phyloP scores from a whole-genome alignment of 139 green algal genomes.

The Tetradesmus lagerheimii region DNA sequence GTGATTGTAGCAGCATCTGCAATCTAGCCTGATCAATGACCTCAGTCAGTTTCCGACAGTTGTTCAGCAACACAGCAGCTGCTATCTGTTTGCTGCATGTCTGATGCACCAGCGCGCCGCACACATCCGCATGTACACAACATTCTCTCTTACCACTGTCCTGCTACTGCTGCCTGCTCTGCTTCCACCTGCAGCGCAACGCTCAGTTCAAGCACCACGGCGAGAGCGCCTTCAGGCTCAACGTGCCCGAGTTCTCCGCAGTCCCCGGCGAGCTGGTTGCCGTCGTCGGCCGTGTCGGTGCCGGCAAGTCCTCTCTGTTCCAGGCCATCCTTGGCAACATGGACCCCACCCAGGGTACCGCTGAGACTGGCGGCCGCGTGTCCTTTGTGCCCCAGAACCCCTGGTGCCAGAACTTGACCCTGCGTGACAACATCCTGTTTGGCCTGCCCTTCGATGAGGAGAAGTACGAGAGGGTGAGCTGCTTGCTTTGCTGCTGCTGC shows the following conservation, averaged over 20 bases:
- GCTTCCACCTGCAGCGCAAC: conserved; percentile 13
- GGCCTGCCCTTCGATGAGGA: conserved; percentile 62
- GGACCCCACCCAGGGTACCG: conserved; percentile 42
- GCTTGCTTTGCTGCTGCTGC: background rate
- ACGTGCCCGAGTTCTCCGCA: conserved; percentile 58
- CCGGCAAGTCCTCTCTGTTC: conserved; percentile 57
- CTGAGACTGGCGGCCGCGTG: conserved; percentile 52
- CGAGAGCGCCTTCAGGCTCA: conserved; percentile 56
- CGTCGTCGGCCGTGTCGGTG: conserved; percentile 69
- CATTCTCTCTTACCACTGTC: background rate
- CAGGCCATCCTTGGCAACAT: conserved; percentile 73
- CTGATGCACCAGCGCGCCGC: too few relatives aligned
- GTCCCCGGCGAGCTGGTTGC: conserved; percentile 66
- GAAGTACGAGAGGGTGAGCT: conserved; percentile 51
- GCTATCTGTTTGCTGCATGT: too few relatives aligned
- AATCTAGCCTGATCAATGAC: too few relatives aligned
- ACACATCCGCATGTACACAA: too few relatives aligned
- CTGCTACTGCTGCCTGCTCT: background rate
- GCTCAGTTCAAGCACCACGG: conserved; percentile 60
- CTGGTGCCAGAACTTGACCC: conserved; percentile 82
- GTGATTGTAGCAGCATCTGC: too few relatives aligned
- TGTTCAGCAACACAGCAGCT: too few relatives aligned
- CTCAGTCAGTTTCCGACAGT: too few relatives aligned
- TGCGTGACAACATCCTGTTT: conserved; percentile 79
- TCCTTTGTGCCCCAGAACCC: conserved; percentile 71